These are phyloP conservation scores for Citrullus mucosospermus DNA, from an alignment of 306 rosid species.

Conservation along the genomic window DNA sequence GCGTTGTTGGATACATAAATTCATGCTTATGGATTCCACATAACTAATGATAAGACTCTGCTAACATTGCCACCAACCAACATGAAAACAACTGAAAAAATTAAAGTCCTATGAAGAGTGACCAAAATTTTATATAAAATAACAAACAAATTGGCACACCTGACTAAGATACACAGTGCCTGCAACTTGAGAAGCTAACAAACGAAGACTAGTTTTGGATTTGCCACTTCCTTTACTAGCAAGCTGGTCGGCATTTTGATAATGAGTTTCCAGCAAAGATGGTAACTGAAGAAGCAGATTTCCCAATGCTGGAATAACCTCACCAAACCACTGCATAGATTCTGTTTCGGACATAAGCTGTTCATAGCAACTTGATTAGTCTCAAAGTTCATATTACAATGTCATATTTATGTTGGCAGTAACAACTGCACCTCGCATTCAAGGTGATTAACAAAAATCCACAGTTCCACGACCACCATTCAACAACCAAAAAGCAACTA, in stretches of 20 bases:
- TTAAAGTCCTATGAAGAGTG: background rate
- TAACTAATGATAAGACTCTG: background rate
- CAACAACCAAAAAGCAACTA: background rate
- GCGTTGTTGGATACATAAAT: background rate
- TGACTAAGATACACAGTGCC: constrained; percentile 69
- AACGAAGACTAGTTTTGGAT: constrained; percentile 45
- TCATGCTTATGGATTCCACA: background rate
- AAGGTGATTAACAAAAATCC: background rate
- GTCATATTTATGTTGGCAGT: background rate
- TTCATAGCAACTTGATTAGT: constrained; percentile 9
- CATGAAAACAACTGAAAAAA: background rate
- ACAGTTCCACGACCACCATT: background rate
- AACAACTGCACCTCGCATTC: background rate
- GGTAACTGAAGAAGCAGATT: constrained; percentile 64
- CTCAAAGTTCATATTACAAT: background rate
- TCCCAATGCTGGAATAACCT: constrained; percentile 57
- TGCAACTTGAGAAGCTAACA: constrained; percentile 50
- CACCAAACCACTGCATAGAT: constrained; percentile 54
- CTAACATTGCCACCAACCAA: background rate
- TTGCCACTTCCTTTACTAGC: constrained; percentile 14
- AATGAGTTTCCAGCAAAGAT: constrained; percentile 62
- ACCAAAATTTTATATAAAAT: background rate
- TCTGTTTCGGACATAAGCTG: constrained; percentile 55
- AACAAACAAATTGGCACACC: constrained; percentile 26
- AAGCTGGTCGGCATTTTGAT: constrained; percentile 30